phyloP scores from a whole-genome alignment of 1,284 basidiomycete genomes.

The Ganoderma boninense region DNA sequence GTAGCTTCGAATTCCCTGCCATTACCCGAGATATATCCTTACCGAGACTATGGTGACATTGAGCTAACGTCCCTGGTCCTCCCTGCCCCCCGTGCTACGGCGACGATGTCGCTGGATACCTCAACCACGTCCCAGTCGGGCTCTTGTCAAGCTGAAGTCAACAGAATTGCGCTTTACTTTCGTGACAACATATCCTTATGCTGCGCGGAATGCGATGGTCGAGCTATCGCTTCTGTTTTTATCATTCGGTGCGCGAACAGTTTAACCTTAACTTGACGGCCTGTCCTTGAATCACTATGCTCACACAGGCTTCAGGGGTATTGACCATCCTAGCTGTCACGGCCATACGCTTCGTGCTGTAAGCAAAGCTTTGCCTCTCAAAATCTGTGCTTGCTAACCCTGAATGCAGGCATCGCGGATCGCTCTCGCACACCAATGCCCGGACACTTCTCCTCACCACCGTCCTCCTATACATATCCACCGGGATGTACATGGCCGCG shows the following conservation, averaged over 20 bases:
- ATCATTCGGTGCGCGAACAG: neutral
- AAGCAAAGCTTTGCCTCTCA: neutral
- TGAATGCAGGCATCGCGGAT: neutral
- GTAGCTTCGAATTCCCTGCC: neutral
- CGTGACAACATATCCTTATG: neutral
- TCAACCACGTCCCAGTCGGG: neutral
- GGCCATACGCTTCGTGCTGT: neutral
- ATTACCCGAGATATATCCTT: neutral
- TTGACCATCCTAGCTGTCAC: neutral
- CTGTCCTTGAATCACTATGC: neutral
- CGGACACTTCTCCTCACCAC: neutral
- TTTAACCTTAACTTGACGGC: too few species aligned
- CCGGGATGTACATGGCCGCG: neutral
- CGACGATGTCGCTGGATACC: neutral
- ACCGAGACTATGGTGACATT: too few species aligned
- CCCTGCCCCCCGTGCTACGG: neutral
- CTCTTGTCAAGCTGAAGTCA: neutral
- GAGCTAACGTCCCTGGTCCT: neutral
- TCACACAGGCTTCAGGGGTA: neutral
- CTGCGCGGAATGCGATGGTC: neutral
- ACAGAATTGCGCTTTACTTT: neutral
- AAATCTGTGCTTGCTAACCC: neutral
- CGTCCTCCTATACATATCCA: neutral
- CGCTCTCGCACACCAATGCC: neutral
- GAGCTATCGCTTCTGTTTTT: neutral